These are phyloP conservation scores for Nicotiana paniculata DNA, from an alignment of 257 asterid genomes.

Conservation along the genomic window DNA sequence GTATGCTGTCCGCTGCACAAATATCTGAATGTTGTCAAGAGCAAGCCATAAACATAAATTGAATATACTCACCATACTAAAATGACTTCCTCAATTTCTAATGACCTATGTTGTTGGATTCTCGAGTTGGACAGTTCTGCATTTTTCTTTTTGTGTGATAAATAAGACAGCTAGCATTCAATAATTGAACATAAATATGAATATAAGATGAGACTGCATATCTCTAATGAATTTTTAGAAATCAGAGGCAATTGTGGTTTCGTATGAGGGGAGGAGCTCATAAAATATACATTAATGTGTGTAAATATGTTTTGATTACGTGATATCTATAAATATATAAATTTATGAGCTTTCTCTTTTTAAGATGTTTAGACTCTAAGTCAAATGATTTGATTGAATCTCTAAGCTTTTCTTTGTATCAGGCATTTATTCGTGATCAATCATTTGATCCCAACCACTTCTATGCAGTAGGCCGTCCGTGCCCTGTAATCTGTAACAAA, in stretches of 20 bases:
- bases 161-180: neutral
- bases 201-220: neutral
- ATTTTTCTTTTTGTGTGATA: neutral
- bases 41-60: neutral
- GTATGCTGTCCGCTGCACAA: neutral
- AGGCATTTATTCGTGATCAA: conserved; percentile 92
- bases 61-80: neutral
- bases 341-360: neutral
- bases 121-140: neutral
- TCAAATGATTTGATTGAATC: conserved; percentile 2
- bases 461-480: conserved; percentile 72
- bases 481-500: conserved; percentile 55
- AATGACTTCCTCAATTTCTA: neutral
- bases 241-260: neutral
- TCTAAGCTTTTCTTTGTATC: conserved; percentile 14
- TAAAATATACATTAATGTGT: neutral
- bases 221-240: neutral
- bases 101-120: neutral
- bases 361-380: neutral
- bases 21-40: neutral
- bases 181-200: neutral
- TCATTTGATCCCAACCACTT: conserved; percentile 63
- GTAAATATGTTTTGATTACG: neutral
- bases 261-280: neutral
- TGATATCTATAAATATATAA: neutral